These are phyloP conservation scores for Reticulascus tulasneorum DNA, from an alignment of 2,329 filamentous ascomycete genomes.

Conservation along the genomic window DNA sequence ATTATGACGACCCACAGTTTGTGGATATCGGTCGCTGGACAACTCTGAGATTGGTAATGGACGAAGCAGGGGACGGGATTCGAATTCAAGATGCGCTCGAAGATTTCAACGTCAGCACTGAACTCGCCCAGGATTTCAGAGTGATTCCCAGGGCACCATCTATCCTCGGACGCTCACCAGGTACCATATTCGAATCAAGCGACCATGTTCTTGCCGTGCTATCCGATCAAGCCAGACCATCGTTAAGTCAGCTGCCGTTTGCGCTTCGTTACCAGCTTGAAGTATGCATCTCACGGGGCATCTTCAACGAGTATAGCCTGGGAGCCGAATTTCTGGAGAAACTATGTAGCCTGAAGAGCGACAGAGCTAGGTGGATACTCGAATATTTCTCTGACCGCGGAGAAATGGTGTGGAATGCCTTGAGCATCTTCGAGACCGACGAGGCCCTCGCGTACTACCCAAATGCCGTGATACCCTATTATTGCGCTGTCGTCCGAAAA, in stretches of 20 bases:
- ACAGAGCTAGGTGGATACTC: conserved; percentile 62
- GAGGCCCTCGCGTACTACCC: conserved; percentile 44
- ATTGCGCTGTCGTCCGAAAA: conserved; percentile 73
- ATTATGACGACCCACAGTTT: conserved; percentile 27
- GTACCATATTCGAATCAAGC: too few species aligned
- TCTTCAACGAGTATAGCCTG: conserved; percentile 74
- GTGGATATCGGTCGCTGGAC: conserved; percentile 57
- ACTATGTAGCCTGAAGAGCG: conserved; percentile 42
- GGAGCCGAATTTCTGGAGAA: conserved; percentile 60
- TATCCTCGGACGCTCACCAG: conserved; percentile 2
- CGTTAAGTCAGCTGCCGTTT: conserved; percentile 50
- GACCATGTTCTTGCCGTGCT: too few species aligned
- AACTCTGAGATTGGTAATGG: conserved; percentile 45
- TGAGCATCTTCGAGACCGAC: conserved; percentile 62
- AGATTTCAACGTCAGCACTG: conserved; percentile 68
- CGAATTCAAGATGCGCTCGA: conserved; percentile 51
- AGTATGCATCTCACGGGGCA: conserved; percentile 79
- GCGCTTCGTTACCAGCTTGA: conserved; percentile 85
- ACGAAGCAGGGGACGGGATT: conserved; percentile 27
- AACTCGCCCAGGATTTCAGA: conserved; percentile 36
- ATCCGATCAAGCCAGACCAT: neutral
- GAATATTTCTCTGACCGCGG: conserved; percentile 69
- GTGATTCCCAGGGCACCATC: conserved; percentile 20
- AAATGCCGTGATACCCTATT: conserved; percentile 55
- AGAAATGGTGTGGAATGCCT: conserved; percentile 61